Evolutionary conservation across 1,284 basidiomycete species (phyloP).

Genomic region (Flammula alnicola): DNA sequence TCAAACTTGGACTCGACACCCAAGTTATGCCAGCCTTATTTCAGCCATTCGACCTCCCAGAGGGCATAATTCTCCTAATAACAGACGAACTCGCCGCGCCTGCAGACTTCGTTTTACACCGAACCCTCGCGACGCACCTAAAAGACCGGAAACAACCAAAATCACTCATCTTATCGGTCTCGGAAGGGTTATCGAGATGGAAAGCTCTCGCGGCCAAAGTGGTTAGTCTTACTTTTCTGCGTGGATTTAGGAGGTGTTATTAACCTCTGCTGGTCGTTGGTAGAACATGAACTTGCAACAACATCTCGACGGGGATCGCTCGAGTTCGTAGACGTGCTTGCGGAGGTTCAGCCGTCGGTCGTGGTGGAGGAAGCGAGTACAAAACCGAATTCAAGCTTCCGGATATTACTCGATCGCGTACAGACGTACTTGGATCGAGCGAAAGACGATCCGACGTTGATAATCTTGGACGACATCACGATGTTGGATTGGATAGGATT

Average conservation of each 20-base stretch:
- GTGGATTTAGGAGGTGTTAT: neutral
- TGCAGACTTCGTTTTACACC: slow-evolving; percentile 68
- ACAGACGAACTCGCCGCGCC: slow-evolving; percentile 71
- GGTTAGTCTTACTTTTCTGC: slow-evolving; percentile 39
- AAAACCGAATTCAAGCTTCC: slow-evolving; percentile 30
- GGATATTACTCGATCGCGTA: slow-evolving; percentile 39
- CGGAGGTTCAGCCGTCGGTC: slow-evolving; percentile 27
- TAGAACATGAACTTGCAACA: slow-evolving; percentile 61
- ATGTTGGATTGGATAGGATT: slow-evolving; percentile 72
- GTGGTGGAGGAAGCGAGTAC: slow-evolving; percentile 15
- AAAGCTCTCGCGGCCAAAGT: slow-evolving; percentile 63
- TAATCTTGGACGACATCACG: slow-evolving; percentile 71
- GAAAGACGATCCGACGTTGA: slow-evolving; percentile 34
- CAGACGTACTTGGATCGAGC: slow-evolving; percentile 17
- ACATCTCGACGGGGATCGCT: slow-evolving; percentile 46
- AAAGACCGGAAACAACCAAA: slow-evolving; percentile 46
- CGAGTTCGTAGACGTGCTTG: slow-evolving; percentile 54
- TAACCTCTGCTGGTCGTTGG: neutral
- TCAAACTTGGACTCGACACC: no score
- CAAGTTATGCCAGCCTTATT: no score
- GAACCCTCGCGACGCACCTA: slow-evolving; percentile 51
- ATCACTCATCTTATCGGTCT: slow-evolving; percentile 59
- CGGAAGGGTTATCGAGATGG: slow-evolving; percentile 61
- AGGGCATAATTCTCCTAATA: slow-evolving; percentile 55
- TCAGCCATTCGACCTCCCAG: slow-evolving; percentile 49